Conservation (phyloP, 2,329 filamentous ascomycete species). For the Zasmidium angulare region DNA sequence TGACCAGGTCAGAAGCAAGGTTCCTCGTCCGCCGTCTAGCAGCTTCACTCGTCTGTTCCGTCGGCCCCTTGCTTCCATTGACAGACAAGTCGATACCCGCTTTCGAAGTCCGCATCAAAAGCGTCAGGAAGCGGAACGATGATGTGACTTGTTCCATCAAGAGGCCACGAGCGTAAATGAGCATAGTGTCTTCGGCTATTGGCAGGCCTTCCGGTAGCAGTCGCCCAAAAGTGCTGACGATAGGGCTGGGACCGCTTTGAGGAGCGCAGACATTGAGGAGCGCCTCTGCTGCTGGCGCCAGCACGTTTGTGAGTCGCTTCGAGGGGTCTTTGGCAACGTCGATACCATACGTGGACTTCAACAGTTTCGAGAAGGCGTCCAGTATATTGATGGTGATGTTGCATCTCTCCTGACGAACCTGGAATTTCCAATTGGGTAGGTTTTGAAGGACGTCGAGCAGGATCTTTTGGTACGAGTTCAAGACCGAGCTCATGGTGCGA, state of each 20-base stretch:
- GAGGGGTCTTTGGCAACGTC: constrained; percentile 57
- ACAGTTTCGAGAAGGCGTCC: constrained; percentile 67
- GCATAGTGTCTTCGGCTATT: constrained; percentile 21
- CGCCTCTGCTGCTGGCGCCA: constrained; percentile 73
- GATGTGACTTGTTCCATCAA: constrained; percentile 22
- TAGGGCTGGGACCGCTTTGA: constrained; percentile 14
- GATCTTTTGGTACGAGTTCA: constrained; percentile 71
- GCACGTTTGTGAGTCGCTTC: constrained; percentile 57
- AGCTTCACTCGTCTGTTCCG: background rate
- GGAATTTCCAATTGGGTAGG: constrained; percentile 81
- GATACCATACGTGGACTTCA: constrained; percentile 72
- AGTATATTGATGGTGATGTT: constrained; percentile 68
- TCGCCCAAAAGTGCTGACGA: constrained; percentile 17
- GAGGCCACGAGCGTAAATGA: constrained; percentile 15
- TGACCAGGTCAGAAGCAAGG: constrained; percentile 19
- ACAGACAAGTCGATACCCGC: constrained; percentile 7
- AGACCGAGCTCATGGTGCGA: constrained; percentile 69
- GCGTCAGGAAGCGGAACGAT: constrained; percentile 18
- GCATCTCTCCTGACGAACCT: constrained; percentile 64
- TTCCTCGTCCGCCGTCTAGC: constrained; percentile 11
- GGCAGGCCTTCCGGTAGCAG: constrained; percentile 21
- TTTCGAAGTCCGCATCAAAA: constrained; percentile 22
- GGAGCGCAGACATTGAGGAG: constrained; percentile 68
- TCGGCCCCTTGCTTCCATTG: background rate
- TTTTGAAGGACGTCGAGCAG: constrained; percentile 84